Conservation (phyloP, 179 eudicot species). For the Spinacia oleracea region DNA sequence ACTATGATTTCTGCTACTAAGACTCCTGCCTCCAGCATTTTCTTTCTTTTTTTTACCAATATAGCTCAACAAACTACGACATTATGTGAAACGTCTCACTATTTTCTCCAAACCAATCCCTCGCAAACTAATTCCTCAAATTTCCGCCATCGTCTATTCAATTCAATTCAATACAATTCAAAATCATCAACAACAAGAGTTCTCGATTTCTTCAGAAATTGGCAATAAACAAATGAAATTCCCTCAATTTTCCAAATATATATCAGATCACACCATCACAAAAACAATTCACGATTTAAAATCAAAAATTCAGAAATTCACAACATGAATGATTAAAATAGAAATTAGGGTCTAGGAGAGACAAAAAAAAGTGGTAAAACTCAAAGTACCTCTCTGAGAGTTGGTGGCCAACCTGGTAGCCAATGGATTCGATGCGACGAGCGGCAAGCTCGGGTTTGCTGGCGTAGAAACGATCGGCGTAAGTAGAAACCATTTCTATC, state of each 20-base stretch:
- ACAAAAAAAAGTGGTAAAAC: background rate
- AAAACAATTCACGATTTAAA: background rate
- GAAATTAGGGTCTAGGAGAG: conserved; percentile 19
- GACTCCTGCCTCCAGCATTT: no score
- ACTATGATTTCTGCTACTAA: background rate
- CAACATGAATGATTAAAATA: background rate
- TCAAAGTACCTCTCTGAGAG: conserved; percentile 71
- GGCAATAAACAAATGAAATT: background rate
- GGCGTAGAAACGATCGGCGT: conserved; percentile 69
- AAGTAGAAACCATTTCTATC: conserved; percentile 79
- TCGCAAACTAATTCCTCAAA: conserved; percentile 4
- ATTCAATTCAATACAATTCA: background rate
- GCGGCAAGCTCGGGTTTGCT: conserved; percentile 97
- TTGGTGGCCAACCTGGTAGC: conserved; percentile 95
- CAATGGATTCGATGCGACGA: conserved; percentile 90
- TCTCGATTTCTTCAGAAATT: background rate
- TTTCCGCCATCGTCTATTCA: no score
- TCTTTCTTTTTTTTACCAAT: background rate
- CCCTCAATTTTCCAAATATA: background rate
- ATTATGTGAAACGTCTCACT: background rate
- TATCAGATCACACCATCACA: conserved; percentile 7
- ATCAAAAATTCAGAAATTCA: background rate
- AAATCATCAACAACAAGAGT: background rate
- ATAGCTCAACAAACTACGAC: background rate
- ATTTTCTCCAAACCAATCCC: background rate